Evolutionary conservation across 108 stramenopile genomes (phyloP).

Genomic region (Cyclotella sp.): DNA sequence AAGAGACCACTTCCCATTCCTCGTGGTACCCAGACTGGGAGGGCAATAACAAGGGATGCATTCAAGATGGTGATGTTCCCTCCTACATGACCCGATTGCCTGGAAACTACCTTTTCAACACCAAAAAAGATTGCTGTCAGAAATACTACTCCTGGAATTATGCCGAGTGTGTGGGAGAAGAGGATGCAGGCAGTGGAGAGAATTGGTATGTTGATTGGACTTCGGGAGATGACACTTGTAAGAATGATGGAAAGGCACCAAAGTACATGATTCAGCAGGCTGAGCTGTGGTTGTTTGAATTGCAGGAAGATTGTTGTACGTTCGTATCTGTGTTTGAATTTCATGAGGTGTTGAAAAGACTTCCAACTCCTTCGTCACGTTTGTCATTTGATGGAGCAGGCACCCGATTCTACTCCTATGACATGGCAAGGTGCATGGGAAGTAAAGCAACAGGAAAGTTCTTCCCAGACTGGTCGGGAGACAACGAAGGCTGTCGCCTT

Average conservation of each 20-base stretch:
- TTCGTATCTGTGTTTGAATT: background rate
- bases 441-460: background rate
- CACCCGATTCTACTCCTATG: background rate
- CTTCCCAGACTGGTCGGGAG: background rate
- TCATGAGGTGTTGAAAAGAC: background rate
- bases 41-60: background rate
- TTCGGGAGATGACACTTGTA: background rate
- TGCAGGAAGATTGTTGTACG: no score
- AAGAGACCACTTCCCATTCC: background rate
- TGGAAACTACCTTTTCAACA: background rate
- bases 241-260: background rate
- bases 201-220: constrained; percentile 14
- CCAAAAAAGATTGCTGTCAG: background rate
- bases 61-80: constrained; percentile 5
- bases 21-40: constrained; percentile 18
- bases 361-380: background rate
- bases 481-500: background rate
- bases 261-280: background rate
- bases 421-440: no score
- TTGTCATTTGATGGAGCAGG: background rate
- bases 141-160: background rate
- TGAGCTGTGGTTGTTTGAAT: no score
- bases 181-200: background rate
- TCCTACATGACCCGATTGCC: constrained; percentile 1
- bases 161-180: background rate